These are phyloP conservation scores for Mucor ambiguus DNA, from an alignment of 371 early-diverging fungal genomes.

Conservation along the genomic window DNA sequence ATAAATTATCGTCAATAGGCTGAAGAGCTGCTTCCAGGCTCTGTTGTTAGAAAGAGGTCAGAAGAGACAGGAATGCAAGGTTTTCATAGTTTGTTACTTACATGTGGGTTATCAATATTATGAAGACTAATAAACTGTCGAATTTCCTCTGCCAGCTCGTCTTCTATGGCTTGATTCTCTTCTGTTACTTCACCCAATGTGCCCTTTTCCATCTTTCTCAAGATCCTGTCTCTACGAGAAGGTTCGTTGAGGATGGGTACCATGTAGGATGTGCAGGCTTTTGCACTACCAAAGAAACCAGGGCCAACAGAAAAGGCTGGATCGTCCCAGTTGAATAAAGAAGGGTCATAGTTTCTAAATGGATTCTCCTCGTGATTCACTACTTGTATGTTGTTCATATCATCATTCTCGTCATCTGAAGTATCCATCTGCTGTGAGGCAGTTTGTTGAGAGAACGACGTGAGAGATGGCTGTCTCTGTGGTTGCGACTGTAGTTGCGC, in stretches of 20 bases:
- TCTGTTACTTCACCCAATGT: conserved; percentile 17
- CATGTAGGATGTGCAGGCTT: conserved; percentile 4
- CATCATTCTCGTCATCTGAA: conserved; percentile 15
- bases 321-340: conserved; percentile 18
- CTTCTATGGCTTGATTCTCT: conserved; percentile 21
- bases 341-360: conserved; percentile 14
- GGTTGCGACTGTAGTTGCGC: not conserved
- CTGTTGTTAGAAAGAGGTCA: not conserved
- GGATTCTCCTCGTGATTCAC: conserved; percentile 14
- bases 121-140: conserved; percentile 10
- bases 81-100: not conserved
- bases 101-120: conserved; percentile 2
- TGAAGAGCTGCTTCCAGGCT: conserved; percentile 7
- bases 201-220: conserved; percentile 19
- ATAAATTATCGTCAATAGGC: conserved; percentile 2
- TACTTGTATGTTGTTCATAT: conserved; percentile 16
- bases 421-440: not conserved
- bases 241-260: conserved; percentile 14
- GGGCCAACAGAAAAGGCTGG: conserved; percentile 16
- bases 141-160: conserved; percentile 18
- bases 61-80: not conserved
- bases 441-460: not conserved
- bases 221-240: conserved; percentile 10
- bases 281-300: conserved; percentile 18
- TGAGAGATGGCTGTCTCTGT: not conserved